These are phyloP conservation scores for Collybia sordida DNA, from an alignment of 768 basidiomycete genomes.

Conservation along the genomic window DNA sequence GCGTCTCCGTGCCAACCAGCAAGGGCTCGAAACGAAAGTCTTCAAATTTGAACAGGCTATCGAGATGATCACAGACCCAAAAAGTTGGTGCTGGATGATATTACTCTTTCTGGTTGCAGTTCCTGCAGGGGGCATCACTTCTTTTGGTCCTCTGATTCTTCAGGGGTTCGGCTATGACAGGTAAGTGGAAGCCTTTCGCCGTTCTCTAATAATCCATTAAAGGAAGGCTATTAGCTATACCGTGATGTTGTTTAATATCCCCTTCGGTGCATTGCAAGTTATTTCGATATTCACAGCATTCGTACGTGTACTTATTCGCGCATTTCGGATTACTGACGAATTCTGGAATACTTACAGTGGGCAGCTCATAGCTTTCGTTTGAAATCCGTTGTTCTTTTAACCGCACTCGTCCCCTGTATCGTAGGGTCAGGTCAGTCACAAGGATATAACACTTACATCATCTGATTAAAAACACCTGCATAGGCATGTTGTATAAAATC, in stretches of 20 bases:
- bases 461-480: not conserved
- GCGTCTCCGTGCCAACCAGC: constrained; percentile 33
- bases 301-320: constrained; percentile 14
- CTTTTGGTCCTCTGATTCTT: constrained; percentile 31
- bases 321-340: not conserved
- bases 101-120: constrained; percentile 21
- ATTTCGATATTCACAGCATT: constrained; percentile 23
- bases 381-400: constrained; percentile 24
- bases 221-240: constrained; percentile 20
- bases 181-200: constrained; percentile 11
- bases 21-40: constrained; percentile 29
- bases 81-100: constrained; percentile 34
- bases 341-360: constrained; percentile 19
- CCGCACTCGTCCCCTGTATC: constrained; percentile 20
- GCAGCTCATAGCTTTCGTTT: constrained; percentile 21
- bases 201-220: not conserved
- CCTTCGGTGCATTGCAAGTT: constrained; percentile 28
- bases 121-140: constrained; percentile 21
- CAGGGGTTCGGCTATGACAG: constrained; percentile 30
- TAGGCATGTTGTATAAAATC: constrained; percentile 24
- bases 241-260: constrained; percentile 29
- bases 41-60: constrained; percentile 29
- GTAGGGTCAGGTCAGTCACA: constrained; percentile 15
- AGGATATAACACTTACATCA: not conserved
- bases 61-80: constrained; percentile 31